phyloP scores from a whole-genome alignment of 768 basidiomycete species.

The Auriscalpium vulgare region DNA sequence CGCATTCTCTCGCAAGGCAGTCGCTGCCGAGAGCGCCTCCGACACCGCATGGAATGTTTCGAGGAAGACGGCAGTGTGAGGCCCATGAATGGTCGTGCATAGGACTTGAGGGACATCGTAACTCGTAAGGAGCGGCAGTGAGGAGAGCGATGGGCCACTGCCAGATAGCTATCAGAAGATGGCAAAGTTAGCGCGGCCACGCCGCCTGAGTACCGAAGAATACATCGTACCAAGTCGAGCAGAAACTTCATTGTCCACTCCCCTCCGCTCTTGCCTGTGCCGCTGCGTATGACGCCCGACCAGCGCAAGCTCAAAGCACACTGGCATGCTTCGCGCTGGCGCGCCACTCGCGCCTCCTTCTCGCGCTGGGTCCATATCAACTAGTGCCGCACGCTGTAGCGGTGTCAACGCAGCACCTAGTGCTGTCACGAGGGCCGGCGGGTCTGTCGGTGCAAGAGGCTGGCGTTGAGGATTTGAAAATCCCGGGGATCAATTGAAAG shows the following conservation, averaged over 20 bases:
- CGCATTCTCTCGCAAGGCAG: slow-evolving; percentile 19
- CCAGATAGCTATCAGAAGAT: slow-evolving; percentile 54
- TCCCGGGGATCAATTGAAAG: too few relatives aligned
- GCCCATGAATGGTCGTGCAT: slow-evolving; percentile 83
- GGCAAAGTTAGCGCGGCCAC: slow-evolving; percentile 5
- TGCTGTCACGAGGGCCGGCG: slow-evolving; percentile 56
- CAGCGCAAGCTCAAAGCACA: slow-evolving; percentile 85
- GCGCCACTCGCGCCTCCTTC: slow-evolving; percentile 75
- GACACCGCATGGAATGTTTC: slow-evolving; percentile 52
- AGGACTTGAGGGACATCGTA: slow-evolving; percentile 63
- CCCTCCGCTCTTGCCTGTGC: slow-evolving; percentile 60
- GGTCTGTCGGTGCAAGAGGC: slow-evolving; percentile 75
- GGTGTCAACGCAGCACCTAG: slow-evolving; percentile 52
- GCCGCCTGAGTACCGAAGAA: slow-evolving; percentile 8
- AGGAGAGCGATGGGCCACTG: slow-evolving; percentile 78
- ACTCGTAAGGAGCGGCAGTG: slow-evolving; percentile 78
- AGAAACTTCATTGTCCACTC: slow-evolving; percentile 87
- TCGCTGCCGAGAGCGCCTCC: slow-evolving; percentile 43
- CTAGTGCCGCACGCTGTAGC: slow-evolving; percentile 47
- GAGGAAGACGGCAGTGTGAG: slow-evolving; percentile 40
- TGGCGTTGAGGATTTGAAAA: slow-evolving; percentile 42
- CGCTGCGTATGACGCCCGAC: slow-evolving; percentile 75
- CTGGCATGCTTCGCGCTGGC: slow-evolving; percentile 81
- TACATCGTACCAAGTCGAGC: slow-evolving; percentile 66
- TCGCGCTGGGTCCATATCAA: slow-evolving; percentile 60